Base-by-base conservation (phyloP, 352 stramenopile genomes). In the Stramenopiles sp. region DNA sequence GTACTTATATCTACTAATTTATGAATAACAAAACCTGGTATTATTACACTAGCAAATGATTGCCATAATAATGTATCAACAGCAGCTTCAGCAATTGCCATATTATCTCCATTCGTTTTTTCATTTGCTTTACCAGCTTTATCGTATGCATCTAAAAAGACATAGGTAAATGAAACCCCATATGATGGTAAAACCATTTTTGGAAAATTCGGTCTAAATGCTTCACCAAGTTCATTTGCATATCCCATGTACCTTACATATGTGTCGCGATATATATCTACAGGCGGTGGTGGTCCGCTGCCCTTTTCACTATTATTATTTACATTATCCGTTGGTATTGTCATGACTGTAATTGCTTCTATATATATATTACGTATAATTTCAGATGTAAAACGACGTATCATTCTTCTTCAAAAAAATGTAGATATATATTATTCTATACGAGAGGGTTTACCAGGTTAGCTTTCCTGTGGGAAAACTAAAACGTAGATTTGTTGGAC, bases 241-340 rank as follows among this genome's bases (percentile, higher is more conserved):
- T 95, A 95, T 63, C 90, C 90, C 73, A 93, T 69, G 82, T 93
- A 93, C 30, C 90, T 87, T 81, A 95, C 81, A n/a, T 90, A 84
- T 74, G 89, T 91, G 81, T 95, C 89, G 29, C 90, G 85, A 82
- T 88, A 93, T 29, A 94, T 84, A 79, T 94, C 90, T n/a, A n/a
- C n/a, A n/a, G n/a, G n/a, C n/a, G n/a, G n/a, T n/a, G n/a, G n/a
- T n/a, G n/a, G n/a, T n/a, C n/a, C n/a, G n/a, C n/a, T n/a, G n/a
- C n/a, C n/a, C n/a, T n/a, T n/a, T n/a, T n/a, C n/a, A n/a, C n/a
- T n/a, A n/a, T n/a, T n/a, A n/a, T n/a, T n/a, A n/a, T n/a, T n/a
- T n/a, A n/a, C n/a, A n/a, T n/a, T n/a, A n/a, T n/a, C n/a, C n/a
- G n/a, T n/a, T n/a, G n/a, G n/a, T n/a, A n/a, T n/a, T n/a, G n/a